Conservation (phyloP, 345 rosid genomes). For the Rhizophora apiculata region DNA sequence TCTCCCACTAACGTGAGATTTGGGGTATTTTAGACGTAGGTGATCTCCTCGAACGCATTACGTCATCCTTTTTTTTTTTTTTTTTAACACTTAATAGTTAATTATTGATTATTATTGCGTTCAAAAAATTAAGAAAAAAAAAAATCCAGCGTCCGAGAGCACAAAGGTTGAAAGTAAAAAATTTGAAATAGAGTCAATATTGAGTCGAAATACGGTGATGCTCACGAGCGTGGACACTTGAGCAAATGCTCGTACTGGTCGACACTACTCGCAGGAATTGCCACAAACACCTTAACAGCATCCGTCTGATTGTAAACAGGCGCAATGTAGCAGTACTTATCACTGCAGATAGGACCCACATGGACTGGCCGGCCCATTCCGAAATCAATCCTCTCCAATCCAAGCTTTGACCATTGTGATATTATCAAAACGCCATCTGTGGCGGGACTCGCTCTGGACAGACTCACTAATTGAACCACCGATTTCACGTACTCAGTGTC, state of each 20-base stretch:
- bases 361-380: slow-evolving; percentile 69
- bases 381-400: slow-evolving; percentile 71
- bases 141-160: background rate
- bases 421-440: slow-evolving; percentile 64
- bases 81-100: too few relatives aligned
- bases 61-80: too few relatives aligned
- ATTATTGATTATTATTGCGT: too few relatives aligned
- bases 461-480: slow-evolving; percentile 59
- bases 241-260: slow-evolving; percentile 50
- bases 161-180: slow-evolving; percentile 25
- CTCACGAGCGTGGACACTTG: slow-evolving; percentile 40
- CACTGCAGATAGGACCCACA: slow-evolving; percentile 67
- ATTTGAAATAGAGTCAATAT: slow-evolving; percentile 34
- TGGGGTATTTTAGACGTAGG: too few relatives aligned
- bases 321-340: slow-evolving; percentile 66
- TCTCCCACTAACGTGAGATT: too few relatives aligned
- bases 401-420: slow-evolving; percentile 90
- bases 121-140: too few relatives aligned
- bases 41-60: too few relatives aligned
- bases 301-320: slow-evolving; percentile 55
- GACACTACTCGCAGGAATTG: slow-evolving; percentile 62
- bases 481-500: slow-evolving; percentile 52
- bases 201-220: slow-evolving; percentile 14
- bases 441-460: slow-evolving; percentile 51
- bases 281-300: slow-evolving; percentile 72